Evolutionary conservation across 805 yeast genomes (phyloP).

Genomic region (Lachancea quebecensis): DNA sequence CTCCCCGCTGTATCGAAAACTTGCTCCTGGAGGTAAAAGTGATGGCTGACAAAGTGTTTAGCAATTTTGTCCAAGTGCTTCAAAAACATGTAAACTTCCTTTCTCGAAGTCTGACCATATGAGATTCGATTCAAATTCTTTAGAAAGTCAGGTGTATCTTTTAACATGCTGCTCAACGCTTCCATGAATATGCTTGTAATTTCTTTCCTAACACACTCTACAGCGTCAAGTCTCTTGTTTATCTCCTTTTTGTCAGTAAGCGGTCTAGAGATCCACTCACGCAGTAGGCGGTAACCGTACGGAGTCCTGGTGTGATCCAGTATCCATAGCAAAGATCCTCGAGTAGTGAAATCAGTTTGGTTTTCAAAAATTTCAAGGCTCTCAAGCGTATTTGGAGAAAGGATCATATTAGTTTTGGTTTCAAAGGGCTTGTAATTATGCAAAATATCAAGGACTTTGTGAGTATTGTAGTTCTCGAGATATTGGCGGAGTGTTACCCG

Average conservation of each 20-base stretch:
- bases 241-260: constrained; percentile 48
- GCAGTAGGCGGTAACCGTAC: constrained; percentile 63
- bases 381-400: constrained; percentile 58
- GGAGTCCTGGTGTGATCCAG: constrained; percentile 73
- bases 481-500: constrained; percentile 44
- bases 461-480: constrained; percentile 56
- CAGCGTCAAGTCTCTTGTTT: constrained; percentile 55
- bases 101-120: constrained; percentile 51
- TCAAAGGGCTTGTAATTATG: constrained; percentile 47
- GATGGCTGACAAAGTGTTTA: constrained; percentile 28
- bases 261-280: constrained; percentile 73
- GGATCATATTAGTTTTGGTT: constrained; percentile 39
- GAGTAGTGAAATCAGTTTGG: constrained; percentile 44
- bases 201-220: constrained; percentile 38
- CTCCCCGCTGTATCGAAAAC: constrained; percentile 16
- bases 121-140: constrained; percentile 50
- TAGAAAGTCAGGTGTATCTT: constrained; percentile 49
- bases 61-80: constrained; percentile 37
- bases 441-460: constrained; percentile 45
- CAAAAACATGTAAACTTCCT: constrained; percentile 52
- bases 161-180: constrained; percentile 30
- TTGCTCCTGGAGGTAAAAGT: constrained; percentile 25
- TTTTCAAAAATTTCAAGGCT: constrained; percentile 73
- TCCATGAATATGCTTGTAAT: constrained; percentile 36
- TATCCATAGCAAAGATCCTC: constrained; percentile 75